phyloP scores from a whole-genome alignment of 345 rosid species.

The Crucihimalaya himalaica region DNA sequence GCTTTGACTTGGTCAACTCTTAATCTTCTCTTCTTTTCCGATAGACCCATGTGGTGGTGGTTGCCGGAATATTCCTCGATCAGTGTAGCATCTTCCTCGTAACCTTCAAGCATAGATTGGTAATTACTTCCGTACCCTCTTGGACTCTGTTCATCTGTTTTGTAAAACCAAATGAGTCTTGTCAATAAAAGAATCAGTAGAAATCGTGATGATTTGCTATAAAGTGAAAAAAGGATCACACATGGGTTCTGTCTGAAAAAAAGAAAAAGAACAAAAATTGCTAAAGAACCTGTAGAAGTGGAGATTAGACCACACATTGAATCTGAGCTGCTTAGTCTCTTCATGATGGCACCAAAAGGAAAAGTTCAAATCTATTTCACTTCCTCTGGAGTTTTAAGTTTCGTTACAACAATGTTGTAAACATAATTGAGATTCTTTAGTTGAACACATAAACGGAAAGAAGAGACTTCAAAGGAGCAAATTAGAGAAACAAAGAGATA shows the following conservation, averaged over 20 bases:
- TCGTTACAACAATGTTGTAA: slow-evolving; percentile 30
- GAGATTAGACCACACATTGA: slow-evolving; percentile 83
- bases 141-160: slow-evolving; percentile 69
- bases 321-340: slow-evolving; percentile 87
- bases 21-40: slow-evolving; percentile 81
- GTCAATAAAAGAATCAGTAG: not conserved
- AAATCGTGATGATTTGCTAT: not conserved
- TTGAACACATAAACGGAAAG: slow-evolving; percentile 44
- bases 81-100: slow-evolving; percentile 70
- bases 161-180: slow-evolving; percentile 2
- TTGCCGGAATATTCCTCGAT: slow-evolving; percentile 60
- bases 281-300: slow-evolving; percentile 59
- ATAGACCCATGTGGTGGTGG: slow-evolving; percentile 43
- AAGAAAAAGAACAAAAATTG: not conserved
- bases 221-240: slow-evolving; percentile 23
- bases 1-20: slow-evolving; percentile 81
- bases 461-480: not conserved
- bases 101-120: slow-evolving; percentile 75
- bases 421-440: slow-evolving; percentile 41
- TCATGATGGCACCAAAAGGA: slow-evolving; percentile 52
- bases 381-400: not conserved
- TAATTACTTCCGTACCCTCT: slow-evolving; percentile 62
- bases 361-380: not conserved
- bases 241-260: slow-evolving; percentile 28
- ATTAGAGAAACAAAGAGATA: not conserved